Evolutionary conservation across 140 eudicot species (phyloP).

Genomic region (Anethum foeniculum): DNA sequence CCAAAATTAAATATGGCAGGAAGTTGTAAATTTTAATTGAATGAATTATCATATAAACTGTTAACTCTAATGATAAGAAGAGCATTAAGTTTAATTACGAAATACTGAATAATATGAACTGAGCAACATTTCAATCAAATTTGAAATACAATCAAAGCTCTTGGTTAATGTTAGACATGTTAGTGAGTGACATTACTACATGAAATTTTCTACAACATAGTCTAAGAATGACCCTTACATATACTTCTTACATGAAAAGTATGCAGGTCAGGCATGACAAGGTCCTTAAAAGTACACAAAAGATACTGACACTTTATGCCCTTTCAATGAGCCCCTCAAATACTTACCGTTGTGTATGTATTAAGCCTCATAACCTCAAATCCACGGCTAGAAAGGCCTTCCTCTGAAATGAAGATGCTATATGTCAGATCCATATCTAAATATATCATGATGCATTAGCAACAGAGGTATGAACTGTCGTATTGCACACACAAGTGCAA

Average conservation of each 20-base stretch:
- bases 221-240: neutral
- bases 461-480: neutral
- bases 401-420: constrained; percentile 47
- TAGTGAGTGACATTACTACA: neutral
- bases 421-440: neutral
- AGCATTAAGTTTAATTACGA: neutral
- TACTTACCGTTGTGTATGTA: constrained; percentile 78
- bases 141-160: neutral
- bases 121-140: neutral
- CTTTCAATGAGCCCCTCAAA: neutral
- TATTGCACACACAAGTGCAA: neutral
- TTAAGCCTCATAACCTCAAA: constrained; percentile 70
- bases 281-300: neutral
- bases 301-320: neutral
- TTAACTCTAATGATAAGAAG: neutral
- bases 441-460: neutral
- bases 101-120: neutral
- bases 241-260: neutral
- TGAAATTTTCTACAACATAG: neutral
- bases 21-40: neutral
- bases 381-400: constrained; percentile 79
- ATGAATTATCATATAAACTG: neutral
- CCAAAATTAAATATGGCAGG: neutral
- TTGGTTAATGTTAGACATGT: neutral
- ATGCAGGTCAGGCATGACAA: neutral